A percentile compares a stretch with the other conserved stretches of the same genome.
phyloP scores from a whole-genome alignment of 176 grass and related monocot species.

The Bromus sterilis region DNA sequence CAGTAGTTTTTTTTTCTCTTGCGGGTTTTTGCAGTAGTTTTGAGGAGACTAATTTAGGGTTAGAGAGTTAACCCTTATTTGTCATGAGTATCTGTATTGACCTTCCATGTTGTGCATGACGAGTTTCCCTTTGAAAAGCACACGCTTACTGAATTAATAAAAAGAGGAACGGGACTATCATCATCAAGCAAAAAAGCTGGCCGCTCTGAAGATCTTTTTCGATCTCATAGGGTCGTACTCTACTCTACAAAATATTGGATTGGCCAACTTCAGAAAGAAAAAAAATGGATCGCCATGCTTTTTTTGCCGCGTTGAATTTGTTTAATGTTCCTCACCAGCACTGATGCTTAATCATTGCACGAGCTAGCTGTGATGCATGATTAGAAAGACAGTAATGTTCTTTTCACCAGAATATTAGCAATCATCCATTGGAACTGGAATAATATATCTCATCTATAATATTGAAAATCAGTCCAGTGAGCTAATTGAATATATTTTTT shows the following conservation, averaged over 20 bases:
- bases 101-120: no score
- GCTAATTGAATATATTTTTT: neutral
- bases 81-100: no score
- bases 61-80: no score
- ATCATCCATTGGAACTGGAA: neutral
- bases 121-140: neutral
- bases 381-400: neutral
- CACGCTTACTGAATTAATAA: neutral
- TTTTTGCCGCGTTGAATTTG: conserved; percentile 9
- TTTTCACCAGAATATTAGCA: neutral
- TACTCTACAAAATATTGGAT: neutral
- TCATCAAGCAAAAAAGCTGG: neutral
- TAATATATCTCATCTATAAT: neutral
- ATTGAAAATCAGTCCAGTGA: neutral
- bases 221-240: neutral
- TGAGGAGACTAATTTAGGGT: no score
- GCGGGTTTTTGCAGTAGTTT: no score
- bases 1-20: no score
- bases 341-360: conserved; percentile 32
- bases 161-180: neutral
- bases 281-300: neutral
- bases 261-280: no score
- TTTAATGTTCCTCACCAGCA: conserved; percentile 2
- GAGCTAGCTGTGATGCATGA: neutral
- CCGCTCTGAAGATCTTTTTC: neutral